Conservation (phyloP, 352 stramenopile genomes). For the Pythium rhizo-oryzae region DNA sequence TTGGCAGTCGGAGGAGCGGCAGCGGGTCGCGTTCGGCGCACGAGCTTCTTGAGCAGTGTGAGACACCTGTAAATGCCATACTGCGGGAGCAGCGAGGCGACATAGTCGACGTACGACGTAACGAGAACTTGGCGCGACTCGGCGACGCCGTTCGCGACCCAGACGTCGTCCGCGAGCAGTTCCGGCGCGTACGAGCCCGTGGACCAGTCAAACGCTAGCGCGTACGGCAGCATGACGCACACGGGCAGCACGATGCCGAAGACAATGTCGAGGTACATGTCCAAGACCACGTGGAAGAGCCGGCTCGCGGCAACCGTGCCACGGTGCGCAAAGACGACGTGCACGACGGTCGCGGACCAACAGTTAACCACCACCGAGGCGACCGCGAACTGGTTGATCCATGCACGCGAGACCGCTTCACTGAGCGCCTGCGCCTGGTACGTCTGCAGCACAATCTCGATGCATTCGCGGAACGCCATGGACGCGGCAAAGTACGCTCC, state of each 20-base stretch:
- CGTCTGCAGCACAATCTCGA: slow-evolving; percentile 18
- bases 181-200: not conserved
- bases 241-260: slow-evolving; percentile 13
- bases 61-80: slow-evolving; percentile 19
- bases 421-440: slow-evolving; percentile 22
- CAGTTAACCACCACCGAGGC: slow-evolving; percentile 14
- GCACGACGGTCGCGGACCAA: slow-evolving; percentile 1
- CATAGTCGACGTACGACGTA: slow-evolving; percentile 19
- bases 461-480: slow-evolving; percentile 9
- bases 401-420: slow-evolving; percentile 10
- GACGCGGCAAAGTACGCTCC: slow-evolving; percentile 7
- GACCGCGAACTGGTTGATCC: slow-evolving; percentile 29
- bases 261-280: slow-evolving; percentile 17
- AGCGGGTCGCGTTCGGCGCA: not conserved
- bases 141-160: slow-evolving; percentile 15
- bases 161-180: slow-evolving; percentile 17
- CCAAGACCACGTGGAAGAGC: slow-evolving; percentile 17
- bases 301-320: not conserved
- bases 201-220: slow-evolving; percentile 1
- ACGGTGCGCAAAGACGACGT: not conserved
- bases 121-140: slow-evolving; percentile 24
- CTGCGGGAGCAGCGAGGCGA: slow-evolving; percentile 21
- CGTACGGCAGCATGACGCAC: slow-evolving; percentile 9
- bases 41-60: slow-evolving; percentile 1
- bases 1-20: not conserved